These are phyloP conservation scores for Corrigiola litoralis DNA, from an alignment of 179 eudicot genomes.

Conservation along the genomic window DNA sequence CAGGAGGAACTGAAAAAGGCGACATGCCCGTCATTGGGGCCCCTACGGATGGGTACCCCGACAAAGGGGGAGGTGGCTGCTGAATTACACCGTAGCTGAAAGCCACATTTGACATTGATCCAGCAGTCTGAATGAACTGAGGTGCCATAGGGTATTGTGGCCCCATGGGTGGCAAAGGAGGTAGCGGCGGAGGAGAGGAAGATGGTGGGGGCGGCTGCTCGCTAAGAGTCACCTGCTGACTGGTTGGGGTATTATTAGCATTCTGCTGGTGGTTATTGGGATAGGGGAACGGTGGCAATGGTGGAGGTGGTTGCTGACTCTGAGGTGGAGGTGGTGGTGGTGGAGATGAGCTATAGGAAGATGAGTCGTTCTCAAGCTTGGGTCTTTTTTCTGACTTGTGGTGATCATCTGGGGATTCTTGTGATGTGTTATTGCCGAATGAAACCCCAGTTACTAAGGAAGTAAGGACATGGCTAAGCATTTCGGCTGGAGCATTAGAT, in stretches of 20 bases:
- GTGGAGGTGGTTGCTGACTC: slow-evolving; percentile 30
- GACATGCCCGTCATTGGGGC: slow-evolving; percentile 33
- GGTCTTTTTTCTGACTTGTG: slow-evolving; percentile 58
- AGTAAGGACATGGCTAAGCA: slow-evolving; percentile 84
- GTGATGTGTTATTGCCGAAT: slow-evolving; percentile 41
- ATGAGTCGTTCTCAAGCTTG: slow-evolving; percentile 48
- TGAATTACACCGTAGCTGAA: slow-evolving; percentile 43
- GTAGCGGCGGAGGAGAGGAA: slow-evolving; percentile 54
- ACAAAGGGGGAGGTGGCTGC: slow-evolving; percentile 32
- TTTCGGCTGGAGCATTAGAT: slow-evolving; percentile 83
- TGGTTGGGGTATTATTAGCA: slow-evolving; percentile 16
- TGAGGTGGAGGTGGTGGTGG: slow-evolving; percentile 26
- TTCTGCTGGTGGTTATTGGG: slow-evolving; percentile 28
- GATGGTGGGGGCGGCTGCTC: slow-evolving; percentile 53
- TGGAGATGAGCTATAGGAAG: slow-evolving; percentile 14
- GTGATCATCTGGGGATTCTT: slow-evolving; percentile 38
- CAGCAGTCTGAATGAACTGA: slow-evolving; percentile 54
- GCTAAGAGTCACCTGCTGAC: slow-evolving; percentile 25
- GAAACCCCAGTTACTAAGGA: slow-evolving; percentile 78
- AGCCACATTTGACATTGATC: slow-evolving; percentile 34
- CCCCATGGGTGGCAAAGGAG: slow-evolving; percentile 49
- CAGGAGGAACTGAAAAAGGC: slow-evolving; percentile 33
- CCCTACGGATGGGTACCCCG: slow-evolving; percentile 35
- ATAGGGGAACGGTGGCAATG: slow-evolving; percentile 30
- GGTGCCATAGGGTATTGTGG: slow-evolving; percentile 50